Percentiles rank a stretch among this genome's conserved stretches.
These are phyloP conservation scores for Sideroxylon spinosum DNA, from an alignment of 179 eudicot species.

Conservation along the genomic window DNA sequence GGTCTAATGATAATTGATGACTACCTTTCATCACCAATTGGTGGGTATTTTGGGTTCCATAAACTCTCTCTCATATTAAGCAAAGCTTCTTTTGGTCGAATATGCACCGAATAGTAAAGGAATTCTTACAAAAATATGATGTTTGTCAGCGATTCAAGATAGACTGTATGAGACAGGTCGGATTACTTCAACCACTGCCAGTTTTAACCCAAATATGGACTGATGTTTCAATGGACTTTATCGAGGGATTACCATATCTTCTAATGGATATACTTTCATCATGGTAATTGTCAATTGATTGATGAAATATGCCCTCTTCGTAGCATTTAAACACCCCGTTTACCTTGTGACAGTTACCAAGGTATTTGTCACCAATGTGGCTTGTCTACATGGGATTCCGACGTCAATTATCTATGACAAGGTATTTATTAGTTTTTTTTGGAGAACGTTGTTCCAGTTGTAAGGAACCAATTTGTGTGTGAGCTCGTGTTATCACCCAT, in stretches of 20 bases:
- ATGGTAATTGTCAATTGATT: slow-evolving; percentile 7
- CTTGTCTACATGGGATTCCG: slow-evolving; percentile 1
- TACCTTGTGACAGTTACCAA: not conserved
- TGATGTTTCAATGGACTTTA: slow-evolving; percentile 17
- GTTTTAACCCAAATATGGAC: slow-evolving; percentile 13
- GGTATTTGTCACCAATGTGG: not conserved
- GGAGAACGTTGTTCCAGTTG: slow-evolving; percentile 13
- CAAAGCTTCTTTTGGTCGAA: slow-evolving; percentile 16
- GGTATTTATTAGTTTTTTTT: slow-evolving; percentile 12
- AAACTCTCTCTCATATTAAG: not conserved
- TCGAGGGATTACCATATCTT: slow-evolving; percentile 14
- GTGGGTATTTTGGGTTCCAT: slow-evolving; percentile 14
- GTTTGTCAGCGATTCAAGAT: not conserved
- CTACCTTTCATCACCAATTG: slow-evolving; percentile 4
- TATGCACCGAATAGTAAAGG: not conserved
- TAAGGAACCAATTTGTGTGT: not conserved
- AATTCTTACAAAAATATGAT: slow-evolving; percentile 9
- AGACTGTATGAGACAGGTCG: not conserved
- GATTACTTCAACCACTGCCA: slow-evolving; percentile 17
- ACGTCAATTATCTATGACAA: not conserved
- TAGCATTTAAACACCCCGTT: slow-evolving; percentile 16
- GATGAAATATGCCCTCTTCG: slow-evolving; percentile 7
- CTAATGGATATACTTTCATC: slow-evolving; percentile 7
- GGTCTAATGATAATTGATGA: not conserved
- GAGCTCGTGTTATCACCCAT: slow-evolving; percentile 17